A percentile compares a stretch with the other conserved stretches of the same genome.
phyloP scores from a whole-genome alignment of 2,329 filamentous ascomycete species.

The Thermomyces lanuginosus region DNA sequence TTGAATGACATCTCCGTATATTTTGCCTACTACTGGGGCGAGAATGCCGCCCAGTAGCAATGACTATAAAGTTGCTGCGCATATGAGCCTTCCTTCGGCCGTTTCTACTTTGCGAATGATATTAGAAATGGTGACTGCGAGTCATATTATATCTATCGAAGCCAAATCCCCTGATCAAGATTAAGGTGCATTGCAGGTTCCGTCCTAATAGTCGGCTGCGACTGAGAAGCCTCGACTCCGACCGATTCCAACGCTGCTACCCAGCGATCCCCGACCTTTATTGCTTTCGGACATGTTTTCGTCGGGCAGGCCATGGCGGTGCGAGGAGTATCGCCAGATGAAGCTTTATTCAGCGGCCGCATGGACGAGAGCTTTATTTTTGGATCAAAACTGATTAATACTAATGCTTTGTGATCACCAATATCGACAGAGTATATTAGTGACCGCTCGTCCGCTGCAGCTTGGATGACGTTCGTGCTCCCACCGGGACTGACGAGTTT shows the following conservation, averaged over 20 bases:
- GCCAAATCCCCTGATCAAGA: constrained; percentile 6
- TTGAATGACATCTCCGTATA: too few species aligned
- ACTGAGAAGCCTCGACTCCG: background rate
- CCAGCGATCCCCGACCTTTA: too few species aligned
- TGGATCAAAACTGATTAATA: constrained; percentile 27
- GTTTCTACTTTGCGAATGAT: too few species aligned
- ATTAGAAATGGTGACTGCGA: too few species aligned
- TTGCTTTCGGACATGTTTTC: too few species aligned
- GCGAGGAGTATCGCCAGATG: background rate
- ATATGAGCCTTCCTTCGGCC: too few species aligned
- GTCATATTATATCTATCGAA: too few species aligned
- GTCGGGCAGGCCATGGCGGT: background rate
- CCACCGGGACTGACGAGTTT: constrained; percentile 24
- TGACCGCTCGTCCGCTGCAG: constrained; percentile 23
- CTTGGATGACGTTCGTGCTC: constrained; percentile 18
- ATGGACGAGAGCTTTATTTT: constrained; percentile 15
- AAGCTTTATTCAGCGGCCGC: constrained; percentile 1
- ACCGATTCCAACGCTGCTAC: constrained; percentile 1
- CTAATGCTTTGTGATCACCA: constrained; percentile 15
- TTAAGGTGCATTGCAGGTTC: constrained; percentile 6
- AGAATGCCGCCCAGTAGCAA: too few species aligned
- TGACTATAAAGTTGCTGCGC: too few species aligned
- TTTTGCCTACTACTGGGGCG: too few species aligned
- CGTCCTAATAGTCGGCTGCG: constrained; percentile 3
- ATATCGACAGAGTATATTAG: constrained; percentile 23